Conservation (phyloP, 2,329 filamentous ascomycete species). For the Rhytidhysteron rufulum region DNA sequence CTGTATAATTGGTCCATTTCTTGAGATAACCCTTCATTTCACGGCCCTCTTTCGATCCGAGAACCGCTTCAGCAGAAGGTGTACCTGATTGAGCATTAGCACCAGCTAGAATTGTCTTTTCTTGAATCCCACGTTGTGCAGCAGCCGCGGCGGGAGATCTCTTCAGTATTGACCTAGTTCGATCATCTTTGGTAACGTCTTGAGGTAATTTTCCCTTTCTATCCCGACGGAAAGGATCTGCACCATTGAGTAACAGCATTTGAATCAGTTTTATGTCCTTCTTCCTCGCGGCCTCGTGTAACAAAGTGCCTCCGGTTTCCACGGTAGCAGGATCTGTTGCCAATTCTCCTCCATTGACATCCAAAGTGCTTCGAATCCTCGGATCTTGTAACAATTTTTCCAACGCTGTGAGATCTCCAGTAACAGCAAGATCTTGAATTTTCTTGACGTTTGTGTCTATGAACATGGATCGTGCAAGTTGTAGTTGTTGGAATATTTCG, state of each 20-base stretch:
- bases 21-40: conserved; percentile 99
- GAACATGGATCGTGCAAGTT: conserved; percentile 84
- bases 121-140: conserved; percentile 91
- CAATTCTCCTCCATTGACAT: conserved; percentile 89
- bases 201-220: conserved; percentile 94
- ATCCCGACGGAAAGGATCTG: conserved; percentile 92
- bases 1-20: conserved; percentile 99
- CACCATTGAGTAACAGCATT: conserved; percentile 84
- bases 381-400: conserved; percentile 80
- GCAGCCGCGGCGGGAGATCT: conserved; percentile 90
- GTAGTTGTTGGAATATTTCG: conserved; percentile 92
- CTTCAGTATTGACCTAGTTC: conserved; percentile 82
- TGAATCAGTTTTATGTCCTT: conserved; percentile 86
- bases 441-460: conserved; percentile 81
- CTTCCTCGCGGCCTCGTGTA: conserved; percentile 89
- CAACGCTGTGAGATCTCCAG: conserved; percentile 71
- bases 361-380: conserved; percentile 78
- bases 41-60: conserved; percentile 77
- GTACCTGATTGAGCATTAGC: conserved; percentile 54
- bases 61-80: conserved; percentile 54
- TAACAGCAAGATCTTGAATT: conserved; percentile 73
- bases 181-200: conserved; percentile 93
- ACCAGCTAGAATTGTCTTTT: conserved; percentile 90
- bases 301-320: conserved; percentile 80
- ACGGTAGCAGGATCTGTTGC: conserved; percentile 74